Percentiles rank a stretch among this genome's conserved stretches.
Evolutionary conservation across 2,329 filamentous ascomycete genomes (phyloP).

Genomic region (Madurella mycetomatis): DNA sequence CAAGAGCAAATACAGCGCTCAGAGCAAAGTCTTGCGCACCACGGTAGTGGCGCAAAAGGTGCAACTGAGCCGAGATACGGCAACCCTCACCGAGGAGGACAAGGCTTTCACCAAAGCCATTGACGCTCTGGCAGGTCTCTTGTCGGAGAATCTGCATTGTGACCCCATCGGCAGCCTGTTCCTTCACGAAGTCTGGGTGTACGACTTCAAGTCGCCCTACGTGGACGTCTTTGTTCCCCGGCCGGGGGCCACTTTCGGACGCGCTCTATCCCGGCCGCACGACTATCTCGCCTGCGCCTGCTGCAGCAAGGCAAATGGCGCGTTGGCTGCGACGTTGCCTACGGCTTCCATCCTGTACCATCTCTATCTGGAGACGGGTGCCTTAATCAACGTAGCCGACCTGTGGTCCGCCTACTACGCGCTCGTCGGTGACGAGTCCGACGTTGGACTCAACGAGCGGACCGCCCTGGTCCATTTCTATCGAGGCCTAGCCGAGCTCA

Average conservation of each 20-base stretch:
- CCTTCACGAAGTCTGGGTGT: slow-evolving; percentile 70
- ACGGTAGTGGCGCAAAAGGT: slow-evolving; percentile 80
- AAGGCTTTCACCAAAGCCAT: slow-evolving; percentile 64
- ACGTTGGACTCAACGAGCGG: slow-evolving; percentile 46
- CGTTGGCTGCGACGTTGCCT: slow-evolving; percentile 59
- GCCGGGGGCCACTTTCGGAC: slow-evolving; percentile 65
- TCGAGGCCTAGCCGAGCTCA: slow-evolving; percentile 76
- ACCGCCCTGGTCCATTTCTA: slow-evolving; percentile 75
- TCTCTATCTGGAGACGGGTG: slow-evolving; percentile 72
- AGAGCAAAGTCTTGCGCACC: slow-evolving; percentile 65
- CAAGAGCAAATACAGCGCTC: slow-evolving; percentile 70
- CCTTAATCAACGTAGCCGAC: slow-evolving; percentile 73
- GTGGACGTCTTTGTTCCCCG: slow-evolving; percentile 71
- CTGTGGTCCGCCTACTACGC: slow-evolving; percentile 72
- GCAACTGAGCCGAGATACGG: slow-evolving; percentile 70
- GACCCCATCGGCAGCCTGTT: slow-evolving; percentile 45
- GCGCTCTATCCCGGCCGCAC: slow-evolving; percentile 66
- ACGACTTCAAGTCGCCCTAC: slow-evolving; percentile 65
- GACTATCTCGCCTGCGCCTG: slow-evolving; percentile 74
- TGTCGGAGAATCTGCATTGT: slow-evolving; percentile 38
- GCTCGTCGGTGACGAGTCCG: slow-evolving; percentile 49
- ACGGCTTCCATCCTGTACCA: slow-evolving; percentile 72
- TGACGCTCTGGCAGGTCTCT: slow-evolving; percentile 48
- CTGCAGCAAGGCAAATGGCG: slow-evolving; percentile 49
- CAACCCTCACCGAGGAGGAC: slow-evolving; percentile 66